phyloP scores from a whole-genome alignment of 2,329 filamentous ascomycete genomes.

The Fusarium sp. region DNA sequence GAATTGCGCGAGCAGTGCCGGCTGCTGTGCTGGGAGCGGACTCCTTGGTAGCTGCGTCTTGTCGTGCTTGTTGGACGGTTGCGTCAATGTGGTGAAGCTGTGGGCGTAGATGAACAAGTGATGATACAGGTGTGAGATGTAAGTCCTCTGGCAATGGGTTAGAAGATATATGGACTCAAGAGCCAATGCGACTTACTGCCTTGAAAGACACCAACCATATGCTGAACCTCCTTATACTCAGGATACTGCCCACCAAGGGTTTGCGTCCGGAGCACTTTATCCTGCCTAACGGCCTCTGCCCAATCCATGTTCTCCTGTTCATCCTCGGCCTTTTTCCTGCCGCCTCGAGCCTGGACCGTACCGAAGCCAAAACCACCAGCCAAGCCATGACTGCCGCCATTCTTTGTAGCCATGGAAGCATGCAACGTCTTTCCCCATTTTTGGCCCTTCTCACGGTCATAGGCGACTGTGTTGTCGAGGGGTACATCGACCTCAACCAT shows the following conservation, averaged over 20 bases:
- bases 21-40: conserved; percentile 46
- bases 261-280: conserved; percentile 80
- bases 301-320: conserved; percentile 68
- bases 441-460: conserved; percentile 85
- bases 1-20: conserved; percentile 77
- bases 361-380: conserved; percentile 78
- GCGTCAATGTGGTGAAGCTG: conserved; percentile 96
- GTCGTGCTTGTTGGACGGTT: conserved; percentile 73
- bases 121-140: conserved; percentile 84
- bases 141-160: conserved; percentile 71
- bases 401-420: conserved; percentile 67
- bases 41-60: conserved; percentile 53
- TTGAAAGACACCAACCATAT: conserved; percentile 93
- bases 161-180: conserved; percentile 6
- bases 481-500: conserved; percentile 95
- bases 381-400: conserved; percentile 73
- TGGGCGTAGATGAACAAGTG: conserved; percentile 88
- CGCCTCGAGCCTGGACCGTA: conserved; percentile 54
- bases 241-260: conserved; percentile 86
- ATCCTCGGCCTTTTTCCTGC: conserved; percentile 54
- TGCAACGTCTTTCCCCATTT: conserved; percentile 83
- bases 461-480: conserved; percentile 75
- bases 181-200: conserved; percentile 66
- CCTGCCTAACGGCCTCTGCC: conserved; percentile 73
- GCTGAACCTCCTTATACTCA: conserved; percentile 76